phyloP scores from a whole-genome alignment of 305 asterid species.

The Withania somnifera region DNA sequence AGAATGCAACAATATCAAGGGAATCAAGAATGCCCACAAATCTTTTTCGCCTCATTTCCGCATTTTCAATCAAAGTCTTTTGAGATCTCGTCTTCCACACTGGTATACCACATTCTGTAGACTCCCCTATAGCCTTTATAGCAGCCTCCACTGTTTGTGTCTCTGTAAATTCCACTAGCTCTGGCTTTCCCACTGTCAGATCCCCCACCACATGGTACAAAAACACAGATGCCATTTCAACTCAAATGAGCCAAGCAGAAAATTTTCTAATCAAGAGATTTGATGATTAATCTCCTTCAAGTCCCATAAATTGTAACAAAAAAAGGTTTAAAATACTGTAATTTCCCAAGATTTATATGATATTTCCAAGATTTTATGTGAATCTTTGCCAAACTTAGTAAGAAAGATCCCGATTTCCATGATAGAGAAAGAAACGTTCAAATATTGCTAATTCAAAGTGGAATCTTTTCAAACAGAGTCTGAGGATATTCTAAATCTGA shows the following conservation, averaged over 20 bases:
- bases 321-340: not conserved
- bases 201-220: constrained; percentile 97
- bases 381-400: not conserved
- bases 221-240: constrained; percentile 67
- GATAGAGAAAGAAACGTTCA: not conserved
- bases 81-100: constrained; percentile 78
- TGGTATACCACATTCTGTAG: constrained; percentile 83
- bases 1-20: constrained; percentile 75
- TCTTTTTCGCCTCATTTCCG: constrained; percentile 66
- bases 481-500: not conserved
- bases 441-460: not conserved
- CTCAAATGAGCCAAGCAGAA: not conserved
- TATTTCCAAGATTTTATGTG: not conserved
- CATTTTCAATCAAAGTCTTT: constrained; percentile 46
- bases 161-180: constrained; percentile 68
- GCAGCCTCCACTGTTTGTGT: constrained; percentile 83
- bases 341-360: not conserved
- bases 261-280: too few relatives aligned
- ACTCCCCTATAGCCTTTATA: constrained; percentile 67
- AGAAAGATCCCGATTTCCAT: not conserved
- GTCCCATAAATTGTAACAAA: too few relatives aligned
- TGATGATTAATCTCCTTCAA: not conserved
- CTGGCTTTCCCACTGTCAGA: constrained; percentile 98
- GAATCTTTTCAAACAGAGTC: not conserved
- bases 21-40: constrained; percentile 84